Evolutionary conservation across 2,329 filamentous ascomycete genomes (phyloP).

Genomic region (Pseudocercospora eumusae): DNA sequence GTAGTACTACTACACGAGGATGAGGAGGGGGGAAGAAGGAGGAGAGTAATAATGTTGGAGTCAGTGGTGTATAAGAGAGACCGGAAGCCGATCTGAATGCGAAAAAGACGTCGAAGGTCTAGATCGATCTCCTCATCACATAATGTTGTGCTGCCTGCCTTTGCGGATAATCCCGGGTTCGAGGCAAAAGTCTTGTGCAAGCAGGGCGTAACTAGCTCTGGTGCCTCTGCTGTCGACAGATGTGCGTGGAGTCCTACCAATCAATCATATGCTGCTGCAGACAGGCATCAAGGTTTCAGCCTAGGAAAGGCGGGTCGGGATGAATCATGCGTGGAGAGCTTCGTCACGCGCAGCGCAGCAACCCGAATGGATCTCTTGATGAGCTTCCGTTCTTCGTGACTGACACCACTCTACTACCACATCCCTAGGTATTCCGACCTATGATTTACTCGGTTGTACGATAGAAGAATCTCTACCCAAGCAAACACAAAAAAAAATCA

Average conservation of each 20-base stretch:
- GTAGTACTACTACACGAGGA: background rate
- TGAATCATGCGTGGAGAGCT: slow-evolving; percentile 7
- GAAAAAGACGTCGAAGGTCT: background rate
- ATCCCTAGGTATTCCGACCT: background rate
- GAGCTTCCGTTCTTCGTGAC: background rate
- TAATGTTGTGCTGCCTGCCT: background rate
- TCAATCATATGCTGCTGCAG: slow-evolving; percentile 4
- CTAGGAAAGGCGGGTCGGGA: background rate
- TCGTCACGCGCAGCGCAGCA: background rate
- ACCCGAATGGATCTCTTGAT: background rate
- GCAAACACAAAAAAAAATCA: slow-evolving; percentile 14
- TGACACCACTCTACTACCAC: background rate
- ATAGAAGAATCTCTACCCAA: background rate
- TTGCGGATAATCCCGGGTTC: background rate
- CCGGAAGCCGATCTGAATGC: background rate
- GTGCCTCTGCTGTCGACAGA: too few species aligned
- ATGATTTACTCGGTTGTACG: background rate
- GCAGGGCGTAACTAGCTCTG: background rate
- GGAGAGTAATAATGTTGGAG: background rate
- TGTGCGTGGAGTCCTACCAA: background rate
- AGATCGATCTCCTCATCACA: too few species aligned
- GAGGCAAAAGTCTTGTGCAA: background rate
- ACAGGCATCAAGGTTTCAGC: slow-evolving; percentile 6
- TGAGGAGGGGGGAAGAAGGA: background rate
- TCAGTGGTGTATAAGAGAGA: background rate